phyloP scores from a whole-genome alignment of 495 filamentous ascomycete species.

The Diplogelasinospora grovesii region DNA sequence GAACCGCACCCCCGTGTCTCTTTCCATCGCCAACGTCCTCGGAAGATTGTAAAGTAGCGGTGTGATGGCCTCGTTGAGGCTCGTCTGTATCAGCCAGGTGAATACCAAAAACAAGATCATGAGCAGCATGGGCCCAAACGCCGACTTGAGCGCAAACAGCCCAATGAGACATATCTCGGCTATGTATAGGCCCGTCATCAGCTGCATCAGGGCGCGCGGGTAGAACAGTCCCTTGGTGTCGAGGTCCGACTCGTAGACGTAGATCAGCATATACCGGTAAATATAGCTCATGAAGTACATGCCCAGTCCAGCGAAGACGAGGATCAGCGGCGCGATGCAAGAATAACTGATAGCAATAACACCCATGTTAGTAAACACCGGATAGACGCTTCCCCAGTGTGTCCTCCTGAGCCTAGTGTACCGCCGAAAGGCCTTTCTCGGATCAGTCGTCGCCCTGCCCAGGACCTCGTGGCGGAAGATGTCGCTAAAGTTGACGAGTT shows the following conservation, averaged over 20 bases:
- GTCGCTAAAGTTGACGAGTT: constrained; percentile 51
- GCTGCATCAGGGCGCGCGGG: constrained; percentile 70
- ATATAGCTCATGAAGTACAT: constrained; percentile 74
- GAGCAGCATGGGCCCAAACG: constrained; percentile 65
- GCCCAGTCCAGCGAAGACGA: constrained; percentile 74
- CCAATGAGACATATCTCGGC: constrained; percentile 73
- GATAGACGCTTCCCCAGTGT: constrained; percentile 63
- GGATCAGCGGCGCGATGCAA: constrained; percentile 80
- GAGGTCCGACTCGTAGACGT: constrained; percentile 66
- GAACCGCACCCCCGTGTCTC: constrained; percentile 46
- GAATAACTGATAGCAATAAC: constrained; percentile 82
- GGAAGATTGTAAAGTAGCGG: constrained; percentile 70
- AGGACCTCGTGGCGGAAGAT: constrained; percentile 55
- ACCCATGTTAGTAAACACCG: constrained; percentile 66
- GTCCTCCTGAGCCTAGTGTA: constrained; percentile 59
- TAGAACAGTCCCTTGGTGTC: constrained; percentile 83
- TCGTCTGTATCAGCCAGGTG: constrained; percentile 69
- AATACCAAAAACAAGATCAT: constrained; percentile 68
- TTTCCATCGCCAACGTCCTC: constrained; percentile 39
- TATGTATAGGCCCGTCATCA: constrained; percentile 76
- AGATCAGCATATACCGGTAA: constrained; percentile 83
- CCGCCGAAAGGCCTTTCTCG: constrained; percentile 66
- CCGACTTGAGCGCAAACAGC: constrained; percentile 64
- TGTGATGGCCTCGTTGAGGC: constrained; percentile 66
- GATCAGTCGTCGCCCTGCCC: constrained; percentile 59